Evolutionary conservation across 331 rosid genomes (phyloP), one percentile per base, ranked within the genome.

Genomic region (Pyracantha coccinea): DNA sequence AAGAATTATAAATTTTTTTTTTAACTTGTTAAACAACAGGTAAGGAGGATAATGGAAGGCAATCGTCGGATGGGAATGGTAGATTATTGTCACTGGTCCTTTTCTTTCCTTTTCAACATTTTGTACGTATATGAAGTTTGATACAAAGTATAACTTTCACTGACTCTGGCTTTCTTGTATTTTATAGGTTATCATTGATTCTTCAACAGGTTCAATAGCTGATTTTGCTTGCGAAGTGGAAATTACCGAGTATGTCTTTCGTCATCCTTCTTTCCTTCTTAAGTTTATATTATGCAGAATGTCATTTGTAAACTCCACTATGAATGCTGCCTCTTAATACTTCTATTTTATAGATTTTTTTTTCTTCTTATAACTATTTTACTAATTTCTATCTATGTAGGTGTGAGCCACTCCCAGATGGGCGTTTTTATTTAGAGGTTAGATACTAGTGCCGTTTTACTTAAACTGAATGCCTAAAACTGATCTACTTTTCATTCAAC

Each of bases 61-160:
- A 92, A 89, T 78, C 99, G 80, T 80, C 91, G 99, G 60, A 95
- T 95, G 99, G 99, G 99, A 90, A 95, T 95, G 99, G 99, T 95
- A 90, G 73, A 64, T 81, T 87, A 72, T 69, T 82, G 78, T 59
- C 70, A 58, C 70, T 78, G 78, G 69, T 77, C 79, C 73, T 59
- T 69, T 81, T 65, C 67, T 78, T 84, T 80, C 60, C 52, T 55
- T 35, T 73, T 80, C 62, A 41, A 59, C 57, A 14, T 81, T 68
- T 78, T 76, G 70, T 55, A 83, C 65, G 71, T 75, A 80, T 70
- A 81, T 59, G 71, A 41, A 38, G 71, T 71, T 68, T 71, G 71
- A 77, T 69, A 41, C 60, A 38, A 75, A 72, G 67, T 80, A 62
- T 75, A 69, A 47, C 44, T 73, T 52, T 79, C 58, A 71, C 65